Percentiles rank a stretch among this genome's conserved stretches.
These are phyloP conservation scores for Botrytis byssoidea DNA, from an alignment of 2,329 filamentous ascomycete species.

Conservation along the genomic window DNA sequence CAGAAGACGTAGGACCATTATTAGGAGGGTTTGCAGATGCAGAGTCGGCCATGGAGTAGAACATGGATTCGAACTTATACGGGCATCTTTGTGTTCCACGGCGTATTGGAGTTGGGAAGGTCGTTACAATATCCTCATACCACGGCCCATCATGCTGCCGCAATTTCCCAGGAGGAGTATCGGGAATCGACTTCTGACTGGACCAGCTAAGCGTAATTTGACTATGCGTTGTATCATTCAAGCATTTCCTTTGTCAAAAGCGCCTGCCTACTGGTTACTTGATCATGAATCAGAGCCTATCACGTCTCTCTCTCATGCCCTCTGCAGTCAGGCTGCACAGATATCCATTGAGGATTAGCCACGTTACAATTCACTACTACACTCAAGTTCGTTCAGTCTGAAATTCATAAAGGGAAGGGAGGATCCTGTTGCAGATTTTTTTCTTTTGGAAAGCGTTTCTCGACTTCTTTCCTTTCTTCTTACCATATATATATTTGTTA, in stretches of 20 bases:
- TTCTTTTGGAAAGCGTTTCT: slow-evolving; percentile 19
- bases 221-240: slow-evolving; percentile 41
- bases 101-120: slow-evolving; percentile 34
- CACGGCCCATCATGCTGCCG: slow-evolving; percentile 29
- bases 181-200: slow-evolving; percentile 37
- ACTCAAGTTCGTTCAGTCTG: slow-evolving; percentile 27
- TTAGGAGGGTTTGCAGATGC: slow-evolving; percentile 40
- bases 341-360: slow-evolving; percentile 39
- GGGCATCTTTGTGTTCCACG: slow-evolving; percentile 33
- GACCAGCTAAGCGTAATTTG: slow-evolving; percentile 39
- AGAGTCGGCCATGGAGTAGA: slow-evolving; percentile 36
- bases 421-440: slow-evolving; percentile 22
- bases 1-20: slow-evolving; percentile 38
- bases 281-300: slow-evolving; percentile 35
- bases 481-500: slow-evolving; percentile 6
- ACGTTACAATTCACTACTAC: slow-evolving; percentile 38
- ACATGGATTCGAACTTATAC: slow-evolving; percentile 29
- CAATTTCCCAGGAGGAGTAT: slow-evolving; percentile 31
- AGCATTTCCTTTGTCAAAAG: slow-evolving; percentile 39
- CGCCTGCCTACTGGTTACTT: slow-evolving; percentile 39
- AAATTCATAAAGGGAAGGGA: slow-evolving; percentile 35
- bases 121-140: slow-evolving; percentile 36
- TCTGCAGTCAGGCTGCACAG: slow-evolving; percentile 37
- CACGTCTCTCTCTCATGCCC: slow-evolving; percentile 34
- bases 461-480: slow-evolving; percentile 20